Base-by-base conservation (phyloP, 2,329 filamentous ascomycete species). In the Pyrenochaeta sp. region DNA sequence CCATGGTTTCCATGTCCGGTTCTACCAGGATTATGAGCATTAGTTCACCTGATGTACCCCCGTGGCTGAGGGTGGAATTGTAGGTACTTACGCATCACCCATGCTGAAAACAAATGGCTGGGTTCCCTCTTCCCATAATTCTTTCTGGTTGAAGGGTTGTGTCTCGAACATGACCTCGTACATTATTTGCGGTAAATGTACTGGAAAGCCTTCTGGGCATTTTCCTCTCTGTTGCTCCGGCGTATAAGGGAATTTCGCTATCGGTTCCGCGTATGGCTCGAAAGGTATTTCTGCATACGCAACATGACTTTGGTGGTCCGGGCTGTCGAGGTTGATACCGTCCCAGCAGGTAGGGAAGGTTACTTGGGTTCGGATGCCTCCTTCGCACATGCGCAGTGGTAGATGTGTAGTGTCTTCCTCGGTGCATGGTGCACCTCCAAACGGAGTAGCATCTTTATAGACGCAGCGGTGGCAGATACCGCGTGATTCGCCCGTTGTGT, bases 251-350 rank as follows among this genome's bases (percentile, higher is more conserved):
- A 38, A 28, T 3, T 28, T 52, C 5, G 55, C 42, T 0, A 53
- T 24, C 2, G 61, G 60, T 3, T 54, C 50, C 2, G 26, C 41
- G 31, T 65, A 65, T 3, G 60, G 62, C 39, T 65, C 60, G 32
- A 58, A 65, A 32, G 65, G 50, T 46, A 67, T 41, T 14, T 72
- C 48, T 1, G 61, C 50, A 50, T 76, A 77, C 7, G 72, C 63
- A 4, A 76, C 72, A 55, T 77, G 84, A 52, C 74, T 74, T 67
- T 77, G 77, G 72, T 85, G 82, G 65, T 85, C 77, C 0, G 63
- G 44, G 7, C 78, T 79, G 55, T 82, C 80, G 4, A 75, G 42
- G 54, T 77, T 77, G 45, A 71, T 71, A 41, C 77, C 76, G 47
- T 79, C 76, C 76, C 77, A 79, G 68, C 77, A 78, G 19, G 75